Base-by-base conservation (phyloP, 2,329 filamentous ascomycete genomes). In the Fusarium lateritium region DNA sequence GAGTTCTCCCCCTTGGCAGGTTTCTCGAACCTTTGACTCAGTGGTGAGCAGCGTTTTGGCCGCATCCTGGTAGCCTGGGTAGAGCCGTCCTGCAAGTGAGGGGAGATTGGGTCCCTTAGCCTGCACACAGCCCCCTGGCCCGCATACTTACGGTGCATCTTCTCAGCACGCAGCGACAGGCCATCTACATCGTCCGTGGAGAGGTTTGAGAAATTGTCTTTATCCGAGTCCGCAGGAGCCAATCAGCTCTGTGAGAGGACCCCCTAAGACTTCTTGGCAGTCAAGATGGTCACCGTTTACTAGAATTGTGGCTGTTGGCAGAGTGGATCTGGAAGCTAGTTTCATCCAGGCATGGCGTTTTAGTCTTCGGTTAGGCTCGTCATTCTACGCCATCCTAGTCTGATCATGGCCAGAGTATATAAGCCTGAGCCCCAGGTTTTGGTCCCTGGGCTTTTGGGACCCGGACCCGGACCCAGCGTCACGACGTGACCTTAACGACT, bases 101-200 rank as follows among this genome's bases (percentile, higher is more conserved):
- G 58, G 45, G 47, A 61, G 60, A 36, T 53, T 43, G 52, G 43
- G 59, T 24, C 51, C 51, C 51, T 67, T 44, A 49, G 56, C 66
- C 64, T 61, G 50, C 58, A 72, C 72, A 74, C 72, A 73, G 71
- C 72, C 72, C 62, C 71, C 47, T 56, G 54, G 31, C 46, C 66
- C 54, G 59, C 65, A 53, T 55, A 52, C 46, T 46, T 28, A 28
- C 10, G 47, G 51, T 60, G 62, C 67, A 65, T 55, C 34, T 67
- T 53, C 52, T 47, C 42, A 55, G 47, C 39, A 54, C 28, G 47
- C 43, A 55, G 52, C 49, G 39, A 57, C 60, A 57, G 60, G 33
- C 42, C 55, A 69, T 60, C 50, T 44, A 69, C 43, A 36, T 42
- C 44, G 51, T 67, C 44, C 65, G 72, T 72, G 72, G 72, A 61